These are phyloP conservation scores for Melocanna baccifera DNA, from an alignment of 176 grass and related monocot species.

Conservation along the genomic window DNA sequence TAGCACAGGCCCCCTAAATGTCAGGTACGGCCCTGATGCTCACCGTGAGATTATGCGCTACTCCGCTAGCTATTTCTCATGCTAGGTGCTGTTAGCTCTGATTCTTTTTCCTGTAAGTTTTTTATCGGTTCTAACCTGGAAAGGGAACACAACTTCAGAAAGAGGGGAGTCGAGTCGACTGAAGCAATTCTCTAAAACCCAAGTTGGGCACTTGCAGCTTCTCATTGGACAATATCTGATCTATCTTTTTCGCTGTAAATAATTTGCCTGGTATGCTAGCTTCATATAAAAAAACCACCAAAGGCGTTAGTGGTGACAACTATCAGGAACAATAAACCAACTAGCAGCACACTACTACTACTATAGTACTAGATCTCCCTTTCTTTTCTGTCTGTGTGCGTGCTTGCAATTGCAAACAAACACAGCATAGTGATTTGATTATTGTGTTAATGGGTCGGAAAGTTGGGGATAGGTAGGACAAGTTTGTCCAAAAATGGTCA, in stretches of 20 bases:
- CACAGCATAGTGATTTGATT: not conserved
- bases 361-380: not conserved
- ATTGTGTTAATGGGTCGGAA: conserved; percentile 29
- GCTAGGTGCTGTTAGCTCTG: not conserved
- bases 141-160: conserved; percentile 3
- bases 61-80: not conserved
- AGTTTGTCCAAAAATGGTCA: conserved; percentile 18
- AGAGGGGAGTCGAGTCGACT: conserved; percentile 18
- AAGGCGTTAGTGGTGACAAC: conserved; percentile 25
- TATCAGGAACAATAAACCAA: conserved; percentile 33
- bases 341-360: not conserved
- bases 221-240: conserved; percentile 37
- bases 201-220: conserved; percentile 22
- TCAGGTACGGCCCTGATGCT: too few relatives aligned
- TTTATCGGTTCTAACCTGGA: not conserved
- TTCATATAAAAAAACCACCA: not conserved
- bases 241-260: conserved; percentile 25
- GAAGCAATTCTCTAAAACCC: conserved; percentile 17
- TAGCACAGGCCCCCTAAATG: too few relatives aligned
- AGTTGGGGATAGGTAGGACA: conserved; percentile 34
- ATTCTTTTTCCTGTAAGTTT: not conserved
- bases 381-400: not conserved
- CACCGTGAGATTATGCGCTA: too few relatives aligned
- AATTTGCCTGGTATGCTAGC: not conserved
- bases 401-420: conserved; percentile 23